A percentile compares a stretch with the other conserved stretches of the same genome.
Conservation (phyloP, 495 filamentous ascomycete species). For the Penicillium taxi region DNA sequence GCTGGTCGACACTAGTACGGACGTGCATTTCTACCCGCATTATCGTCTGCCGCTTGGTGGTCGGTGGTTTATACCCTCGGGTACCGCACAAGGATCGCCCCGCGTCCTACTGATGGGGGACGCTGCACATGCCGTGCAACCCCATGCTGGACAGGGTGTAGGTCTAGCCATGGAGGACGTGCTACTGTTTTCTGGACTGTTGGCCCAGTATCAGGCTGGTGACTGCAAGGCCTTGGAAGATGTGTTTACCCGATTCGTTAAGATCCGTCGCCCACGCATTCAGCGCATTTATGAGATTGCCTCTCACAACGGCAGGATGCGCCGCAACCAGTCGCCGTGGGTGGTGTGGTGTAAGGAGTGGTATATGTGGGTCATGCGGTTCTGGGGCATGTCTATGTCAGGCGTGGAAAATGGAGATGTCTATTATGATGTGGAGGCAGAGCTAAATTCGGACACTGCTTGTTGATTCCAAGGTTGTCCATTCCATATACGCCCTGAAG, state of each 20-base stretch:
- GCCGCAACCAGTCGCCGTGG: slow-evolving; percentile 16
- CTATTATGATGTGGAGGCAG: too few species aligned
- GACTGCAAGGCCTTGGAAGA: slow-evolving; percentile 13
- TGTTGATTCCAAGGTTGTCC: too few species aligned
- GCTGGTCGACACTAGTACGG: slow-evolving; percentile 27
- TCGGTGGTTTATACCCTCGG: too few species aligned
- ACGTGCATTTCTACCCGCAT: slow-evolving; percentile 43
- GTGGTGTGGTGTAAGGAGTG: slow-evolving; percentile 26
- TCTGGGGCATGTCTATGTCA: too few species aligned
- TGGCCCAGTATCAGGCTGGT: slow-evolving; percentile 20
- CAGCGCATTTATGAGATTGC: slow-evolving; percentile 17
- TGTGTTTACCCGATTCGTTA: slow-evolving; percentile 17
- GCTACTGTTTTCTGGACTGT: slow-evolving; percentile 28
- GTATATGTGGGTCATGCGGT: too few species aligned
- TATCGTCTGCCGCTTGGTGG: slow-evolving; percentile 40
- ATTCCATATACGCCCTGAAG: too few species aligned
- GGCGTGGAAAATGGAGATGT: too few species aligned
- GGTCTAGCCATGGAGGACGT: slow-evolving; percentile 42
- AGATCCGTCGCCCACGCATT: slow-evolving; percentile 25
- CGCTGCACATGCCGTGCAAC: slow-evolving; percentile 41
- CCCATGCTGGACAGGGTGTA: slow-evolving; percentile 38
- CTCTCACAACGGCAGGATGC: slow-evolving; percentile 12
- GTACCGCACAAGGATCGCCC: too few species aligned
- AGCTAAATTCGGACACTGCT: too few species aligned
- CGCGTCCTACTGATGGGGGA: slow-evolving; percentile 32